These are phyloP conservation scores for Phoenix roebelenii DNA, from an alignment of 176 grass and related monocot genomes.

Conservation along the genomic window DNA sequence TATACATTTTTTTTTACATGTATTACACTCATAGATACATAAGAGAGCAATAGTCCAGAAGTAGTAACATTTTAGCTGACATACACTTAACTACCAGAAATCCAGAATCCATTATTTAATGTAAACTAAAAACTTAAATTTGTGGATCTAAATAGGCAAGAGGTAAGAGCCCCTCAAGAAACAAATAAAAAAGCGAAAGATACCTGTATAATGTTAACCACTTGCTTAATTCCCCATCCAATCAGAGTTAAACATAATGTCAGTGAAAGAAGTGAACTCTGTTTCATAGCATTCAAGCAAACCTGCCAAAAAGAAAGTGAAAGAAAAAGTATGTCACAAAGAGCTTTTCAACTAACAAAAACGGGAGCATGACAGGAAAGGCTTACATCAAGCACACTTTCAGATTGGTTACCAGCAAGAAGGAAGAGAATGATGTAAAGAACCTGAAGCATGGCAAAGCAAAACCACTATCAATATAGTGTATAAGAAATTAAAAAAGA, in stretches of 20 bases:
- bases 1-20: too few relatives aligned
- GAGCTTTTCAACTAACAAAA: conserved; percentile 4
- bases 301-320: conserved; percentile 19
- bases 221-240: conserved; percentile 72
- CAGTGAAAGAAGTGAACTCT: conserved; percentile 33
- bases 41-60: too few relatives aligned
- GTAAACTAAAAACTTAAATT: too few relatives aligned
- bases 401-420: conserved; percentile 45
- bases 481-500: background rate
- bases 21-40: too few relatives aligned
- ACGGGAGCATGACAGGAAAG: background rate
- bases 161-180: background rate
- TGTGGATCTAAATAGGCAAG: background rate
- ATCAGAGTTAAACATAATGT: conserved; percentile 51
- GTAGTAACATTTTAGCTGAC: too few relatives aligned
- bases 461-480: background rate
- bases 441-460: conserved; percentile 41
- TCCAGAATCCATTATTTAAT: too few relatives aligned
- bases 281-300: conserved; percentile 36
- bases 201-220: conserved; percentile 81
- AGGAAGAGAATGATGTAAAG: conserved; percentile 85
- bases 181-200: background rate
- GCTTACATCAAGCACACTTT: conserved; percentile 62
- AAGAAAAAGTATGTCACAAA: background rate
- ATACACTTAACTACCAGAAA: too few relatives aligned